Base-by-base conservation (phyloP, 768 basidiomycete species). In the Suillus hirtellus region DNA sequence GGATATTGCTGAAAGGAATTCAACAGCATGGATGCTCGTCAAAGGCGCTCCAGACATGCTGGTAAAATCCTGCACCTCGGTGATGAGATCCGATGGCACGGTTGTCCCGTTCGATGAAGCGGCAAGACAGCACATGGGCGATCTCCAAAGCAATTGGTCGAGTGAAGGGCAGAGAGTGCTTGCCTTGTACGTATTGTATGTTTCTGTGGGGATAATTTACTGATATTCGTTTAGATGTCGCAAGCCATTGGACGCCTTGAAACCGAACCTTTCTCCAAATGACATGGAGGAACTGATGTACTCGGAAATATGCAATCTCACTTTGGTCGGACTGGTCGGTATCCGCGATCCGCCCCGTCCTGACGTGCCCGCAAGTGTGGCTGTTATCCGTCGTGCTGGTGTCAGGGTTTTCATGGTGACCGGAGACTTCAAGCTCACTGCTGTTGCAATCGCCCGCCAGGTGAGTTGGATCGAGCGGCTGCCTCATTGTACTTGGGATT, bases 1-100 rank as follows among this genome's bases (percentile, higher is more conserved):
- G 27, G 53, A 66, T 2, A 58, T 64, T 19, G 50, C 43, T 49
- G 56, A 67, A 61, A 61, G 65, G 55, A 44, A 47, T 7, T 35
- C 60, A 8, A 66, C 6, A 40, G 68, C 64, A 0, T 72, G 80
- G 71, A 71, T 87, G 63, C 73, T 82, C 56, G 78, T 80, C 70
- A 86, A 87, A 70, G 86, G 86, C n/a, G 86, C 85, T 1, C 86
- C 86, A 0, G 86, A 88, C 62, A 75, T 84, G 24, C 74, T 85
- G 34, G 77, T 84, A 61, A 74, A 73, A 11, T 70, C 71, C 19
- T 84, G 83, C 63, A 75, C 70, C 6, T 64, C 56, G 6, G 75
- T 76, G 47, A 70, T 79, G 68, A 69, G 63, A 47, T 63, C 75
- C 3, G 67, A 77, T 24, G 79, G 79, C 4, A 65, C 70, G n/a